phyloP scores from a whole-genome alignment of 257 asterid species.

The Dorcoceras hygrometricum region DNA sequence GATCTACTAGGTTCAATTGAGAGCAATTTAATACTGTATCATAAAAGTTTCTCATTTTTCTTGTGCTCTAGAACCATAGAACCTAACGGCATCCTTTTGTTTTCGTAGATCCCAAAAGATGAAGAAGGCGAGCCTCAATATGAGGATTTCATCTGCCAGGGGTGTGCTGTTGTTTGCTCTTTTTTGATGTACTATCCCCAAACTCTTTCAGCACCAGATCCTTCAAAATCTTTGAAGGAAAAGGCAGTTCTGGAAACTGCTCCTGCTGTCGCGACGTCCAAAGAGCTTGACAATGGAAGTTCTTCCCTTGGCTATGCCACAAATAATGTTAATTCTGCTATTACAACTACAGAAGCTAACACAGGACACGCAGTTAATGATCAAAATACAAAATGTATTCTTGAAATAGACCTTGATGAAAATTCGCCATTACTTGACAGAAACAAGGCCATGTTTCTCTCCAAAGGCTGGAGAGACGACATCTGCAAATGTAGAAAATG shows the following conservation, averaged over 20 bases:
- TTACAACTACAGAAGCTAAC: background rate
- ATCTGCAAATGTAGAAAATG: slow-evolving; percentile 76
- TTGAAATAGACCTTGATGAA: slow-evolving; percentile 48
- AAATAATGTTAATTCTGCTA: background rate
- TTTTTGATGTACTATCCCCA: slow-evolving; percentile 66
- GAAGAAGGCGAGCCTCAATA: slow-evolving; percentile 85
- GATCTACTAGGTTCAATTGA: background rate
- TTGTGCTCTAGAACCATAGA: background rate
- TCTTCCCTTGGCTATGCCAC: slow-evolving; percentile 23
- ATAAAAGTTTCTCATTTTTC: background rate
- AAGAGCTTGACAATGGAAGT: slow-evolving; percentile 30
- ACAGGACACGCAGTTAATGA: slow-evolving; percentile 30
- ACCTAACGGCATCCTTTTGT: slow-evolving; percentile 13
- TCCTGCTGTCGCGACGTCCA: slow-evolving; percentile 23
- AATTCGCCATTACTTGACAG: slow-evolving; percentile 31
- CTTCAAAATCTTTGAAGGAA: slow-evolving; percentile 31
- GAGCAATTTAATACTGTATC: background rate
- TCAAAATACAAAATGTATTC: slow-evolving; percentile 44
- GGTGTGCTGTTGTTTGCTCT: slow-evolving; percentile 62
- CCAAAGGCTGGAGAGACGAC: slow-evolving; percentile 70
- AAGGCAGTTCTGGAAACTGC: slow-evolving; percentile 41
- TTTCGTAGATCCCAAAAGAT: slow-evolving; percentile 71
- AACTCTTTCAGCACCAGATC: slow-evolving; percentile 36
- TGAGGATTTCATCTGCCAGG: slow-evolving; percentile 83
- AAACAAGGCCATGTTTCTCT: slow-evolving; percentile 64